Conservation (phyloP, 2,329 filamentous ascomycete species). For the Saccharata proteae region DNA sequence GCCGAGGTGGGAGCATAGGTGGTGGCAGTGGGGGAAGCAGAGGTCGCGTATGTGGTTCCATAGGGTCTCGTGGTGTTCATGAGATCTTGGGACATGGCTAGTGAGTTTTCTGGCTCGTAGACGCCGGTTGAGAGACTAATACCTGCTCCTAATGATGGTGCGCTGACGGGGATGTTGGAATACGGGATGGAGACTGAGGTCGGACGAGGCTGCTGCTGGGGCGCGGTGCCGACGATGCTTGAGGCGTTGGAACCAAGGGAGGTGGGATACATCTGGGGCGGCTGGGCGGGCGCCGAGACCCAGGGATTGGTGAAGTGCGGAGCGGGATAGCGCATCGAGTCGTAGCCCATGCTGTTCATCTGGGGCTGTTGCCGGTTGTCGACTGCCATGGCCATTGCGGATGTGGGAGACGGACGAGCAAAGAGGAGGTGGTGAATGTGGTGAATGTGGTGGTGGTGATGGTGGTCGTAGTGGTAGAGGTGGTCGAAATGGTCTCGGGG, state of each 20-base stretch:
- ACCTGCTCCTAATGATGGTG: slow-evolving; percentile 51
- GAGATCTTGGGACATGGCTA: slow-evolving; percentile 64
- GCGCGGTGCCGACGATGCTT: slow-evolving; percentile 34
- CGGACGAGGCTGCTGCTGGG: slow-evolving; percentile 45
- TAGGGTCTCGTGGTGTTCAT: slow-evolving; percentile 58
- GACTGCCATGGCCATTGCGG: slow-evolving; percentile 96
- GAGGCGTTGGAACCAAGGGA: slow-evolving; percentile 50
- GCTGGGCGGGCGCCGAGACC: slow-evolving; percentile 49
- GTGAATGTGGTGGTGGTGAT: slow-evolving; percentile 10
- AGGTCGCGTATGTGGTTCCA: slow-evolving; percentile 54
- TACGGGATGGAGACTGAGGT: slow-evolving; percentile 58
- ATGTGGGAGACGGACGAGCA: slow-evolving; percentile 11
- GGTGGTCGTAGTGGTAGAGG: slow-evolving; percentile 9
- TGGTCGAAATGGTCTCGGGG: slow-evolving; percentile 9
- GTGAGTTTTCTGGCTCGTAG: slow-evolving; percentile 54
- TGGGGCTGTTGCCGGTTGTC: slow-evolving; percentile 64
- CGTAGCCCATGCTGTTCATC: slow-evolving; percentile 65
- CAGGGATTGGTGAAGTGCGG: slow-evolving; percentile 88
- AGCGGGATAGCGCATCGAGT: slow-evolving; percentile 59
- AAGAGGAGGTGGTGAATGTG: slow-evolving; percentile 9
- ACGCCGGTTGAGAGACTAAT: slow-evolving; percentile 53
- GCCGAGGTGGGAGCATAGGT: slow-evolving; percentile 56
- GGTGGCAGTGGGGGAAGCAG: slow-evolving; percentile 55
- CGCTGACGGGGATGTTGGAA: slow-evolving; percentile 61
- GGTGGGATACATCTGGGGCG: slow-evolving; percentile 52